Percentiles rank a stretch among this genome's conserved stretches.
Evolutionary conservation across 306 rosid genomes (phyloP).

Genomic region (Datisca glomerata): DNA sequence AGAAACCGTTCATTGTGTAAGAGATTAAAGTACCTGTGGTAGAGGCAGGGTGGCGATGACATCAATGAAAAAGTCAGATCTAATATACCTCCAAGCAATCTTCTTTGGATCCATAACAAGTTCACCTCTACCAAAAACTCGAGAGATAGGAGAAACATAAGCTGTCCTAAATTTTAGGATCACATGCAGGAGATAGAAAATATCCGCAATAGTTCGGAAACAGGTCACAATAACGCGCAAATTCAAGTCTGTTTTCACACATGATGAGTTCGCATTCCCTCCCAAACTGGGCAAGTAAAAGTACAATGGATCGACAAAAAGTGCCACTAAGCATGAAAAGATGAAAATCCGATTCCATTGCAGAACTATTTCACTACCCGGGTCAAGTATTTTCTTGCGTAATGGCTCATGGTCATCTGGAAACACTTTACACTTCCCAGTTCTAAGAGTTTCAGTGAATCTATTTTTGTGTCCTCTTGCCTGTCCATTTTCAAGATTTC

Average conservation of each 20-base stretch:
- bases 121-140: slow-evolving; percentile 97
- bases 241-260: slow-evolving; percentile 60
- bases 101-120: slow-evolving; percentile 92
- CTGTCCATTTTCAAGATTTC: slow-evolving; percentile 27
- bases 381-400: slow-evolving; percentile 80
- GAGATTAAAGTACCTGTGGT: slow-evolving; percentile 62
- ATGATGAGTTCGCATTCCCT: slow-evolving; percentile 24
- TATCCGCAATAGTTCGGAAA: slow-evolving; percentile 76
- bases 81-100: slow-evolving; percentile 68
- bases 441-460: slow-evolving; percentile 32
- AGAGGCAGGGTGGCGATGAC: slow-evolving; percentile 86
- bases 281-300: slow-evolving; percentile 65
- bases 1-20: too few relatives aligned
- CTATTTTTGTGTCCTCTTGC: slow-evolving; percentile 37
- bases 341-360: slow-evolving; percentile 91
- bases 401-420: slow-evolving; percentile 69
- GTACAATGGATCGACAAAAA: slow-evolving; percentile 72
- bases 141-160: slow-evolving; percentile 81
- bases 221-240: slow-evolving; percentile 69
- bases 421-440: slow-evolving; percentile 55
- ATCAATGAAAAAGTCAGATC: slow-evolving; percentile 93
- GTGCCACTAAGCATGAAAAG: slow-evolving; percentile 73
- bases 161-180: slow-evolving; percentile 91
- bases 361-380: slow-evolving; percentile 72
- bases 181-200: slow-evolving; percentile 73